Base-by-base conservation (phyloP, 164 flowering plant genomes). In the Chloranthus sessilifolius region DNA sequence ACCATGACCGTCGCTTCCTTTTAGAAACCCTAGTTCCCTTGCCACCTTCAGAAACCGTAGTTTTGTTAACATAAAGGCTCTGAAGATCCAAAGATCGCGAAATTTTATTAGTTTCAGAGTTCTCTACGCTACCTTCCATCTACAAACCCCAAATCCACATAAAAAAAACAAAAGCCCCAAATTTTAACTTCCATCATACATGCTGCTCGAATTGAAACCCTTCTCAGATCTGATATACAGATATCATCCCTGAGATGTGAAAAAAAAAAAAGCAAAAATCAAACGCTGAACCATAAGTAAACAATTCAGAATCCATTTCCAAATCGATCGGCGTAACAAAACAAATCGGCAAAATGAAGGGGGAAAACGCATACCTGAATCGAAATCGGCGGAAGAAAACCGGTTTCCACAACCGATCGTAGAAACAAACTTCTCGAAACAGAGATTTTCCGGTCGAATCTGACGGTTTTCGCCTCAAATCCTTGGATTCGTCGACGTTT, bases 91-190 rank as follows among this genome's bases (percentile, higher is more conserved):
- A 63, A 30, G 85, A 78, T 65, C 77, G 75, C 44, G 81, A 53
- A 56, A 51, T 65, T 60, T 59, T 76, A 62, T 55, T 28, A 22
- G 68, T 78, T 69, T 71, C 71, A 53, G 74, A 56, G 40, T 39
- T 66, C 36, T 55, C 81, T 55, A 62, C 59, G 45, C 76, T 78
- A 72, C 52, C 59, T 71, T 83, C 97, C 97, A 83, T 89, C 79
- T 69, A 85, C 76, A 60, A 61, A 44, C 31, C 51, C 63, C 54
- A 68, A 65, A 69, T 31, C 70, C 66, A 65, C 58, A 46, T 17
- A 45, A 59, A 50, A 40, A 50, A 53, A 52, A 61, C 57, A 40
- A 44, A 62, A 69, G 47, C 24, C 61, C 66, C 76, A 50, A 61
- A 64, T 41, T 58, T 64, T 68, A 75, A 47, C 52, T 55, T 58